Conservation (phyloP, 169 alveolate genomes). For the Perkinsus marinus region DNA sequence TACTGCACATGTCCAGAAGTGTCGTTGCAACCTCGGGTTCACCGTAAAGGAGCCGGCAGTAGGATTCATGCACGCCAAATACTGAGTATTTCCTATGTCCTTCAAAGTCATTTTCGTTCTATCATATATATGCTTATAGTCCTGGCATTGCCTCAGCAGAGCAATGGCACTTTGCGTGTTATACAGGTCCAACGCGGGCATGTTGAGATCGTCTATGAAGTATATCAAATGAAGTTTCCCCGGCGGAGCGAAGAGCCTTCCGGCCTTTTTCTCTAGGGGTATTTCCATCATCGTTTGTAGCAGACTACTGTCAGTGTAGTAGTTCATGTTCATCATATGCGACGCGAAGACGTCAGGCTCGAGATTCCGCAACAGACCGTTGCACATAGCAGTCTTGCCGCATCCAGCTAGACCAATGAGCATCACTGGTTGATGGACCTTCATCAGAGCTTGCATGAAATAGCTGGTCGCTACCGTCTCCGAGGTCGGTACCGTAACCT, state of each 20-base stretch:
- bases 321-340: conserved; percentile 71
- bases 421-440: conserved; percentile 65
- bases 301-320: conserved; percentile 78
- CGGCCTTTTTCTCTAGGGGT: conserved; percentile 83
- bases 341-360: conserved; percentile 52
- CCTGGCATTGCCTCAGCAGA: conserved; percentile 77
- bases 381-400: conserved; percentile 79
- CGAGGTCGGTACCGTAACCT: conserved; percentile 70
- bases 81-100: conserved; percentile 77
- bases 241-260: conserved; percentile 82
- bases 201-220: conserved; percentile 86
- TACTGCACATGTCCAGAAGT: conserved; percentile 82
- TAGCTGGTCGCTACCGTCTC: conserved; percentile 74
- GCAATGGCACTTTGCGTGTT: conserved; percentile 85
- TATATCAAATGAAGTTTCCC: conserved; percentile 76
- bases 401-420: conserved; percentile 84
- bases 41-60: conserved; percentile 84
- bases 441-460: conserved; percentile 61
- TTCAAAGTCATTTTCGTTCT: conserved; percentile 70
- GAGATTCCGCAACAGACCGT: conserved; percentile 57
- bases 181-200: conserved; percentile 86
- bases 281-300: conserved; percentile 63
- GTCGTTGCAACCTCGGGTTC: conserved; percentile 80
- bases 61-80: conserved; percentile 82
- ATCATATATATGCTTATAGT: conserved; percentile 80